These are phyloP conservation scores for Metarhizium robertsii DNA, from an alignment of 2,329 filamentous ascomycete species.

Conservation along the genomic window DNA sequence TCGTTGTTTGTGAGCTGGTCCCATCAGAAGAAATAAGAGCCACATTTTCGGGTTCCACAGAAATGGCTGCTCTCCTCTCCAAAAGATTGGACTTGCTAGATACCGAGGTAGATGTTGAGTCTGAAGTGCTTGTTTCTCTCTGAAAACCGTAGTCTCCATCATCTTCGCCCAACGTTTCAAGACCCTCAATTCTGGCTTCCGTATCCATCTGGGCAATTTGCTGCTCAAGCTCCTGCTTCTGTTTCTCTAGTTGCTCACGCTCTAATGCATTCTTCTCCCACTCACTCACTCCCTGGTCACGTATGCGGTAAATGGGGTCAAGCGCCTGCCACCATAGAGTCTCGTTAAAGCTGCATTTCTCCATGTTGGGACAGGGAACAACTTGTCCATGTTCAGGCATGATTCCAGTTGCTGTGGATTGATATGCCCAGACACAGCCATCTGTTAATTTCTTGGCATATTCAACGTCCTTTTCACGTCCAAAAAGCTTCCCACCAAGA, in stretches of 20 bases:
- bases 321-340: slow-evolving; percentile 39
- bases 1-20: slow-evolving; percentile 20
- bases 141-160: background rate
- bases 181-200: background rate
- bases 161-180: background rate
- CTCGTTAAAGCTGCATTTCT: slow-evolving; percentile 42
- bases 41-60: slow-evolving; percentile 6
- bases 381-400: slow-evolving; percentile 49
- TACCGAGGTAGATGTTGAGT: background rate
- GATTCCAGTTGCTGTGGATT: slow-evolving; percentile 41
- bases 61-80: slow-evolving; percentile 11
- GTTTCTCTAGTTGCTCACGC: slow-evolving; percentile 18
- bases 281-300: slow-evolving; percentile 31
- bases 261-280: slow-evolving; percentile 35
- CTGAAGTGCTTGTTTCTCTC: background rate
- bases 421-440: slow-evolving; percentile 49
- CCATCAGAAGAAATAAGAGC: slow-evolving; percentile 12
- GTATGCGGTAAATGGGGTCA: slow-evolving; percentile 34
- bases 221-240: background rate
- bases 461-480: slow-evolving; percentile 31
- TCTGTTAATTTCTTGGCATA: slow-evolving; percentile 38
- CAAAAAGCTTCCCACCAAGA: slow-evolving; percentile 50
- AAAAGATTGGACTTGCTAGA: background rate
- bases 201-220: background rate
- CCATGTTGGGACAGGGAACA: slow-evolving; percentile 35